Evolutionary conservation across 805 yeast genomes (phyloP).

Genomic region (Yarrowia deformans): DNA sequence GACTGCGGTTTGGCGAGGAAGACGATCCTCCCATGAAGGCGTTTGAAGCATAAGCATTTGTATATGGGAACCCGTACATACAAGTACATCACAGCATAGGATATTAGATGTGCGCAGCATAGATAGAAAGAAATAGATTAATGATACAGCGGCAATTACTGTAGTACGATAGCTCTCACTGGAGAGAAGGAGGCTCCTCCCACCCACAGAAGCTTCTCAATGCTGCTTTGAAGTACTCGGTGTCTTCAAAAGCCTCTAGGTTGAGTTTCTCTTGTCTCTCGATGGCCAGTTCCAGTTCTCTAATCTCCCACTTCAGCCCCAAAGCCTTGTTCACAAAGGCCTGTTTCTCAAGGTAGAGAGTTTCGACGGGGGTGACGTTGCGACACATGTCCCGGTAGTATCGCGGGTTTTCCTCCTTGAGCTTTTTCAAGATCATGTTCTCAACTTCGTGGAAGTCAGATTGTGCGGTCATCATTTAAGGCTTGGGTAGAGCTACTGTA

Average conservation of each 20-base stretch:
- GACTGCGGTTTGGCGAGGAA: constrained; percentile 50
- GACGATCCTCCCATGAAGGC: constrained; percentile 33
- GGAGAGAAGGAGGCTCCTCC: not conserved
- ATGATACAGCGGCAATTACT: too few species aligned
- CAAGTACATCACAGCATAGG: not conserved
- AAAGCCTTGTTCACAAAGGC: not conserved
- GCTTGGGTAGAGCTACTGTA: too few species aligned
- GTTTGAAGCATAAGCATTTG: constrained; percentile 9
- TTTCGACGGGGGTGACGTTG: not conserved
- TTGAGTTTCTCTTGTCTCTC: not conserved
- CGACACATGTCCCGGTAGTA: not conserved
- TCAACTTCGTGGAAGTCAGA: not conserved
- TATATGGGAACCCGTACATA: not conserved
- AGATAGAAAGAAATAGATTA: not conserved
- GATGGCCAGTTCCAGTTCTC: not conserved
- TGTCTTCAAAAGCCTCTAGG: not conserved
- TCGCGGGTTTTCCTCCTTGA: not conserved
- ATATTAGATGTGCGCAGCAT: constrained; percentile 1
- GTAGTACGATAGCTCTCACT: too few species aligned
- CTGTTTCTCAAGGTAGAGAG: not conserved
- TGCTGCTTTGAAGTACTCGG: not conserved
- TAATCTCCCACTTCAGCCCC: not conserved
- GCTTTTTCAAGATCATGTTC: not conserved
- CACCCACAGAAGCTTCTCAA: not conserved
- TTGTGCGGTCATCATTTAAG: too few species aligned